phyloP scores from a whole-genome alignment of 2,329 filamentous ascomycete species.

The Podosphaera fusca region DNA sequence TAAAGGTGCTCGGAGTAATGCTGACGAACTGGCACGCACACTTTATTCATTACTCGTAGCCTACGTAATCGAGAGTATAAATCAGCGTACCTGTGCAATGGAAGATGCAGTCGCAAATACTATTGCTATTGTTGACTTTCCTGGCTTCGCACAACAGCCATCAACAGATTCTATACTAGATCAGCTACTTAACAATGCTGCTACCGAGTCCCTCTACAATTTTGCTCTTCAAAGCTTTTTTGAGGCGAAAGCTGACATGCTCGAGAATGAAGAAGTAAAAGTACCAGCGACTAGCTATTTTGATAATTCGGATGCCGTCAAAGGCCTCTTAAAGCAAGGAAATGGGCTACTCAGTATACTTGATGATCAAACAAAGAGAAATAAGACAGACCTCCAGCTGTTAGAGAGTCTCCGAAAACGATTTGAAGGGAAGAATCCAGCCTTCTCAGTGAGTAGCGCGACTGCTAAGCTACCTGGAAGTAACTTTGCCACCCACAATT shows the following conservation, averaged over 20 bases:
- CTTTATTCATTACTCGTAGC: slow-evolving; percentile 85
- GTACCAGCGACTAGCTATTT: slow-evolving; percentile 91
- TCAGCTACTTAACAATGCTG: slow-evolving; percentile 84
- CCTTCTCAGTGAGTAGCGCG: slow-evolving; percentile 56
- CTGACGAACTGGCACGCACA: slow-evolving; percentile 80
- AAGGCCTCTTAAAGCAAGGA: slow-evolving; percentile 71
- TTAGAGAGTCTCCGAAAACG: slow-evolving; percentile 77
- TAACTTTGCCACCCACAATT: slow-evolving; percentile 72
- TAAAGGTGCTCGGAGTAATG: slow-evolving; percentile 68
- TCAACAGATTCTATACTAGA: slow-evolving; percentile 72
- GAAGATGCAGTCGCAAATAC: slow-evolving; percentile 87
- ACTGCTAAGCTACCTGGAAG: slow-evolving; percentile 62
- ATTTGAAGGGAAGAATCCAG: slow-evolving; percentile 83
- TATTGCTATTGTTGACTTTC: slow-evolving; percentile 86
- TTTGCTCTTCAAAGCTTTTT: slow-evolving; percentile 91
- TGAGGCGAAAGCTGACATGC: slow-evolving; percentile 73
- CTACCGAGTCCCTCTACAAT: slow-evolving; percentile 79
- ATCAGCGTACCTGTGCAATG: slow-evolving; percentile 65
- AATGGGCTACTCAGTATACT: slow-evolving; percentile 87
- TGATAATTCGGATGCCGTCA: slow-evolving; percentile 87
- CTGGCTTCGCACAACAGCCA: slow-evolving; percentile 71
- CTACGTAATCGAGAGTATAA: slow-evolving; percentile 81
- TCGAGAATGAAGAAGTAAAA: slow-evolving; percentile 81
- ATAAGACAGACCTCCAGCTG: slow-evolving; percentile 72
- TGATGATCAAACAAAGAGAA: slow-evolving; percentile 82